phyloP scores from a whole-genome alignment of 306 rosid genomes.

The Lithocarpus polystachyus region DNA sequence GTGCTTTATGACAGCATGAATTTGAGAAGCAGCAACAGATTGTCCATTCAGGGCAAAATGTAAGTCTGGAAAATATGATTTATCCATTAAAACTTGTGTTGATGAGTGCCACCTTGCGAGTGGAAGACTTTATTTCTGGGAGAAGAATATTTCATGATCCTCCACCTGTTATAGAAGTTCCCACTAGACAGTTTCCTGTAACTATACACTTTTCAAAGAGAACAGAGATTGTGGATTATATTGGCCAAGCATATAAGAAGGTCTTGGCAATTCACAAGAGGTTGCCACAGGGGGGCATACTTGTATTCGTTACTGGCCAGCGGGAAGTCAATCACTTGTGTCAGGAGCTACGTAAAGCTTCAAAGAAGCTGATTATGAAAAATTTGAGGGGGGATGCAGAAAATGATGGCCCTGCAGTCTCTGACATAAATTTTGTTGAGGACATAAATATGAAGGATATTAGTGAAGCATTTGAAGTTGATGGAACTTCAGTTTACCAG shows the following conservation, averaged over 20 bases:
- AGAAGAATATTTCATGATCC: conserved; percentile 54
- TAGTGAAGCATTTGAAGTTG: conserved; percentile 71
- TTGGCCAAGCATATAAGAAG: conserved; percentile 83
- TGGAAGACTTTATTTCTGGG: conserved; percentile 72
- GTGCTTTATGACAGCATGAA: conserved; percentile 41
- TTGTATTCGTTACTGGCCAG: conserved; percentile 85
- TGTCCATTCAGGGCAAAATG: conserved; percentile 45
- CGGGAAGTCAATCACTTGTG: conserved; percentile 84
- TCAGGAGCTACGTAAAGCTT: conserved; percentile 67
- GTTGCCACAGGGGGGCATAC: conserved; percentile 86
- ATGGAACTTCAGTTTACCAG: conserved; percentile 38
- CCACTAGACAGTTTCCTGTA: conserved; percentile 84
- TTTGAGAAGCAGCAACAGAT: conserved; percentile 42
- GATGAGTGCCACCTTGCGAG: conserved; percentile 95
- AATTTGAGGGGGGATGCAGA: conserved; percentile 32
- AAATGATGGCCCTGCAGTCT: conserved; percentile 23
- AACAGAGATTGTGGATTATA: conserved; percentile 69
- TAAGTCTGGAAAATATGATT: conserved; percentile 50
- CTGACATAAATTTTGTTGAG: conserved; percentile 39
- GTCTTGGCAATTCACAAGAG: conserved; percentile 86
- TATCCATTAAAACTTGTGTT: conserved; percentile 86
- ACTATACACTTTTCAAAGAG: conserved; percentile 68
- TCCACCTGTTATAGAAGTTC: conserved; percentile 79
- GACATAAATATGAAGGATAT: conserved; percentile 58
- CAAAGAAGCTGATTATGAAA: conserved; percentile 50